Base-by-base conservation (phyloP, 495 filamentous ascomycete species). In the Lineolata rhizophorae region DNA sequence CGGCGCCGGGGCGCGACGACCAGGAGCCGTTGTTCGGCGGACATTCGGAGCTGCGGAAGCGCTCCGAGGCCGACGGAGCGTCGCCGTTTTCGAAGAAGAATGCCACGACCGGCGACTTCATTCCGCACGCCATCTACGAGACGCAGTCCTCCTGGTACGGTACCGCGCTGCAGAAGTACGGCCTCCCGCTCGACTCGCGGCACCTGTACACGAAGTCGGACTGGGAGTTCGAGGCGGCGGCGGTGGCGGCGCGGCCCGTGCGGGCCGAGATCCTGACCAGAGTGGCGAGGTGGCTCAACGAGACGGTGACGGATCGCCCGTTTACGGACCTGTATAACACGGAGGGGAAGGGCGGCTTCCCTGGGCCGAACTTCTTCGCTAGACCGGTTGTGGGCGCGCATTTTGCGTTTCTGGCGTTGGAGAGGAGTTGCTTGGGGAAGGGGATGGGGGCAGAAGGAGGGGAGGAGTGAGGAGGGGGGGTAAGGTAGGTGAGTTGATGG, bases 121-220 rank as follows among this genome's bases (percentile, higher is more conserved):
- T 57, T 38, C 54, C 54, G 10, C 20, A 32, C 33, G 39, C 42
- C 37, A 45, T 57, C 45, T 57, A 57, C 49, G 44, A 36, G 20
- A 46, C 37, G 18, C 54, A 57, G 36, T 49, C 45, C 28, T 21
- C 15, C 19, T 55, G 46, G 46, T 57, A 57, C 43, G 10, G n/a
- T 18, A 39, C 40, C 26, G 49, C 45, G 9, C 39, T 55, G 36
- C 54, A 57, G 35, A 47, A 45, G 32, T 57, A 55, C 44, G 54
- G 54, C 16, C 51, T 57, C 5, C 54, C 54, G 17, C 51, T 57
- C 37, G 54, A 57, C 45, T 44, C 38, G 5, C 50, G 54, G 15
- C 54, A 57, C 37, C 41, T 57, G 4, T 55, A 55, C 43, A 43
- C 52, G 28, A 57, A 57, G 33, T 54, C 52, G 27, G 54, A 57